Evolutionary conservation across 2,329 filamentous ascomycete genomes (phyloP).

Genomic region (Botrytis sinoallii): DNA sequence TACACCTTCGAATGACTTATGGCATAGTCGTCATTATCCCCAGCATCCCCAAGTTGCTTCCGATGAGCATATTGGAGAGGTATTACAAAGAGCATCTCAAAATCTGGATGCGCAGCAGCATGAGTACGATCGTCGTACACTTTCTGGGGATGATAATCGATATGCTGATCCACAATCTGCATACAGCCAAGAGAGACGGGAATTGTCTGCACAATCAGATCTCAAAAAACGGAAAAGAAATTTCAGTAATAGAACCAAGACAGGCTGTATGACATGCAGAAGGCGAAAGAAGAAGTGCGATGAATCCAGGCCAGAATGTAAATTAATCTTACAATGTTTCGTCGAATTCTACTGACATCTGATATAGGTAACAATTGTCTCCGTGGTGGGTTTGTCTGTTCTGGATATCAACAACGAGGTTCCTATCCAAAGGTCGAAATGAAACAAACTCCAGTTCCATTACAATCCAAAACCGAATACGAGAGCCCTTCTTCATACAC

Average conservation of each 20-base stretch:
- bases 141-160: slow-evolving; percentile 40
- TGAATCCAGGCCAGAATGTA: slow-evolving; percentile 89
- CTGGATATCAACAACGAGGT: slow-evolving; percentile 80
- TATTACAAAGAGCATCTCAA: slow-evolving; percentile 49
- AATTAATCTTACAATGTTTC: slow-evolving; percentile 41
- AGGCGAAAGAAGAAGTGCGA: slow-evolving; percentile 97
- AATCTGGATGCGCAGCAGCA: slow-evolving; percentile 40
- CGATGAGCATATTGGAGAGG: slow-evolving; percentile 51
- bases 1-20: slow-evolving; percentile 27
- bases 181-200: slow-evolving; percentile 36
- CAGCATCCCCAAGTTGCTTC: slow-evolving; percentile 47
- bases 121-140: slow-evolving; percentile 38
- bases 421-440: slow-evolving; percentile 75
- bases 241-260: slow-evolving; percentile 95
- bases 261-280: slow-evolving; percentile 88
- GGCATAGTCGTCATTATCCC: slow-evolving; percentile 35
- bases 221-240: slow-evolving; percentile 71
- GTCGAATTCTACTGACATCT: background rate
- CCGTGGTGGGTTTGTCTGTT: slow-evolving; percentile 84
- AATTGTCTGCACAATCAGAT: slow-evolving; percentile 51
- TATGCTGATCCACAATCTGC: slow-evolving; percentile 39
- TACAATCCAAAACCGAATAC: slow-evolving; percentile 76
- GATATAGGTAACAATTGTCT: slow-evolving; percentile 77
- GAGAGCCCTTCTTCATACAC: slow-evolving; percentile 49
- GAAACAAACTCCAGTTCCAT: slow-evolving; percentile 65